phyloP scores from a whole-genome alignment of 2,329 filamentous ascomycete genomes.

The Periglandula ipomoeae region DNA sequence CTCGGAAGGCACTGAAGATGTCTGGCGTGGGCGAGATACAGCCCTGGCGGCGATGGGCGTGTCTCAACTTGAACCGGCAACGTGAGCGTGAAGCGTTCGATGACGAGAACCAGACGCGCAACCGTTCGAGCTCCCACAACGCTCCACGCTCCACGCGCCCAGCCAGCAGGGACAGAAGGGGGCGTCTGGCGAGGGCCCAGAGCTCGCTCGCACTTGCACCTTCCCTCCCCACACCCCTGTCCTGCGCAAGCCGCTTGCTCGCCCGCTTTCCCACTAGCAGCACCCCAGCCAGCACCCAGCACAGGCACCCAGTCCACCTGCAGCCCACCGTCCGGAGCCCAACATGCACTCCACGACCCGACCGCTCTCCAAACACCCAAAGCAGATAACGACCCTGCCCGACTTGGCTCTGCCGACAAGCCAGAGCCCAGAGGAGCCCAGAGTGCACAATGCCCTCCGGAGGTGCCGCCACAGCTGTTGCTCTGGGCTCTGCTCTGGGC shows the following conservation, averaged over 20 bases:
- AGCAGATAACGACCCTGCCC: background rate
- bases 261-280: background rate
- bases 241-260: slow-evolving; percentile 3
- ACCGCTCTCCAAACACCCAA: background rate
- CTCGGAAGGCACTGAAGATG: slow-evolving; percentile 5
- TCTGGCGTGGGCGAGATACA: background rate
- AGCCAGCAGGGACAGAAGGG: background rate
- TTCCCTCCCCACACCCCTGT: slow-evolving; percentile 1
- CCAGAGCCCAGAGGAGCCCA: background rate
- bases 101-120: background rate
- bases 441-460: slow-evolving; percentile 4
- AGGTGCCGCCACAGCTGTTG: slow-evolving; percentile 7
- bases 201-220: slow-evolving; percentile 2
- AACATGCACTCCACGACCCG: background rate
- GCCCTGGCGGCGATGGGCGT: background rate
- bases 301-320: background rate
- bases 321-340: slow-evolving; percentile 1
- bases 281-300: background rate
- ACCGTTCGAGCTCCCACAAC: background rate
- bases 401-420: background rate
- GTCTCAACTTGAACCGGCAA: slow-evolving; percentile 1
- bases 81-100: too few relatives aligned
- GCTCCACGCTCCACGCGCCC: background rate
- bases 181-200: background rate
- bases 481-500: background rate